These are phyloP conservation scores for Amanita phalloides DNA, from an alignment of 768 basidiomycete species.

Conservation along the genomic window DNA sequence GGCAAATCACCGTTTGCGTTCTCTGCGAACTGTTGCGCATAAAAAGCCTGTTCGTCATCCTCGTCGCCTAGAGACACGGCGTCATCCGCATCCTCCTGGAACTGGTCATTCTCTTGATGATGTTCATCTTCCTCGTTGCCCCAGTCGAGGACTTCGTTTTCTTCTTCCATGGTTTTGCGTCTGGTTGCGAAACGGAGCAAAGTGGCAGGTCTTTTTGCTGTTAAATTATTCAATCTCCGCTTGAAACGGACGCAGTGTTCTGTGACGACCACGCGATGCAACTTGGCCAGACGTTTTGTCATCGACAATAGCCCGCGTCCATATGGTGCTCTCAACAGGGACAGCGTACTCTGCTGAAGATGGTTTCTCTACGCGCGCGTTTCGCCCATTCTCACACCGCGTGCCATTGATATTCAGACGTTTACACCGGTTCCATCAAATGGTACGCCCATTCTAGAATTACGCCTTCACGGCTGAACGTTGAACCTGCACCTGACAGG, in stretches of 20 bases:
- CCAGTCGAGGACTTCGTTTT: slow-evolving; percentile 67
- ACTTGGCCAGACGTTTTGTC: too few species aligned
- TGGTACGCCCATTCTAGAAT: slow-evolving; percentile 38
- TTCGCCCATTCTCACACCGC: slow-evolving; percentile 36
- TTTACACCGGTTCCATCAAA: slow-evolving; percentile 74
- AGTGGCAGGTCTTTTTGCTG: not conserved
- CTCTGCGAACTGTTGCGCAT: slow-evolving; percentile 14
- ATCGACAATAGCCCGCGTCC: slow-evolving; percentile 15
- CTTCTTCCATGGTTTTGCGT: slow-evolving; percentile 44
- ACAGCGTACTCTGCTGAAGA: slow-evolving; percentile 29
- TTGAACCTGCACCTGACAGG: slow-evolving; percentile 33
- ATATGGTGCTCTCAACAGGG: slow-evolving; percentile 30
- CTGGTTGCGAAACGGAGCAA: slow-evolving; percentile 6
- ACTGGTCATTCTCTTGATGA: slow-evolving; percentile 15
- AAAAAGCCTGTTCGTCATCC: slow-evolving; percentile 53
- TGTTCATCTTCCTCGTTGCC: slow-evolving; percentile 35
- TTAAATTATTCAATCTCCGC: slow-evolving; percentile 13
- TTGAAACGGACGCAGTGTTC: not conserved
- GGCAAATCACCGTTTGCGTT: not conserved
- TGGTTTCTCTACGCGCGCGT: slow-evolving; percentile 22
- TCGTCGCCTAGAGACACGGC: slow-evolving; percentile 67
- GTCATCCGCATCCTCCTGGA: slow-evolving; percentile 24
- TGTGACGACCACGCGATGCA: not conserved
- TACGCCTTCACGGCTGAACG: not conserved
- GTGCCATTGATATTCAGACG: slow-evolving; percentile 76